Evolutionary conservation across 148 eudicot species (phyloP).

Genomic region (Camellia lanceoleosa): DNA sequence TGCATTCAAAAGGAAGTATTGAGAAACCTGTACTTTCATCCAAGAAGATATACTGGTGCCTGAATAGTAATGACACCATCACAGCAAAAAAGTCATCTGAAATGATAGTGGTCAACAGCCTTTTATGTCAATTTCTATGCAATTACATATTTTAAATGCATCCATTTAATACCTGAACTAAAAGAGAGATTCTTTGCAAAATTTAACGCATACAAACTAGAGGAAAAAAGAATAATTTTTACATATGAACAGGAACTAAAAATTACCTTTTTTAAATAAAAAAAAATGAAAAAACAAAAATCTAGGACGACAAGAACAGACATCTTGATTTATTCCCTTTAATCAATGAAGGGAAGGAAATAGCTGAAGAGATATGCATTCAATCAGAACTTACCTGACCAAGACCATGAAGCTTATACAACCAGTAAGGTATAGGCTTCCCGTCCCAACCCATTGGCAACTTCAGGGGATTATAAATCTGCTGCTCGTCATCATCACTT

Average conservation of each 20-base stretch:
- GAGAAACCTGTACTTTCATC: not conserved
- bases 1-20: not conserved
- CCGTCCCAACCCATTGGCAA: slow-evolving; percentile 99
- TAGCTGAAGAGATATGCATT: not conserved
- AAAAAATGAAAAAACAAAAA: not conserved
- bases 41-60: not conserved
- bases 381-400: slow-evolving; percentile 65
- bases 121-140: not conserved
- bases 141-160: not conserved
- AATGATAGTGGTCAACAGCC: not conserved
- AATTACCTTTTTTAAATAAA: not conserved
- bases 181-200: not conserved
- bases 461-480: slow-evolving; percentile 93
- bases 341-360: not conserved
- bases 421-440: slow-evolving; percentile 98
- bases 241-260: not conserved
- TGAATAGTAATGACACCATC: not conserved
- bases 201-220: not conserved
- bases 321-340: not conserved
- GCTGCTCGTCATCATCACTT: slow-evolving; percentile 95
- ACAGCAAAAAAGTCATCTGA: not conserved
- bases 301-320: not conserved
- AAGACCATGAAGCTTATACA: slow-evolving; percentile 98
- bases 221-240: not conserved
- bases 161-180: not conserved